phyloP scores from a whole-genome alignment of 352 stramenopile species.

The Albugo laibachii region DNA sequence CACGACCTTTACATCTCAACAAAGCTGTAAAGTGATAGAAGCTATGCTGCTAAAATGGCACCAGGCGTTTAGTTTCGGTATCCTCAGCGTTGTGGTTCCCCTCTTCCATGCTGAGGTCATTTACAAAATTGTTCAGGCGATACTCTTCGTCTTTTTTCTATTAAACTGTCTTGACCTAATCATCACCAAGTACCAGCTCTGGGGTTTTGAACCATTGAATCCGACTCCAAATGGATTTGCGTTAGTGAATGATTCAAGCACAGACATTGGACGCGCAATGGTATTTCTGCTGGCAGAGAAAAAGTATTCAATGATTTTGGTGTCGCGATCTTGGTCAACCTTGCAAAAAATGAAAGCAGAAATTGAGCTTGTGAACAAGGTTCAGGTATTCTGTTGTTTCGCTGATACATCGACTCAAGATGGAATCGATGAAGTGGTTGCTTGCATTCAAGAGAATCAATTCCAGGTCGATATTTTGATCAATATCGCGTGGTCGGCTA shows the following conservation, averaged over 20 bases:
- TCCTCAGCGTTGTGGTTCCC: too few species aligned
- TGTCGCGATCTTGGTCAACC: conserved; percentile 26
- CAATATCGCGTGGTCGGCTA: conserved; percentile 44
- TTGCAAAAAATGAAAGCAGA: conserved; percentile 47
- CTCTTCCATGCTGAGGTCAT: too few species aligned
- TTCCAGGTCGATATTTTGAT: conserved; percentile 70
- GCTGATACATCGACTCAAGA: conserved; percentile 30
- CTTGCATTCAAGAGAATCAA: conserved; percentile 28
- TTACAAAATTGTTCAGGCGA: too few species aligned
- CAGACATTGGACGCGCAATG: conserved; percentile 54
- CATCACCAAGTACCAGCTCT: conserved; percentile 42
- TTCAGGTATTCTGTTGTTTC: conserved; percentile 30
- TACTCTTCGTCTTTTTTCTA: conserved; percentile 33
- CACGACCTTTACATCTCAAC: too few species aligned
- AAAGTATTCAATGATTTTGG: conserved; percentile 61
- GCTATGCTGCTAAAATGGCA: too few species aligned
- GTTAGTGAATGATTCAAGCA: conserved; percentile 51
- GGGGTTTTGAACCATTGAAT: conserved; percentile 27
- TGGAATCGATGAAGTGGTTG: conserved; percentile 31
- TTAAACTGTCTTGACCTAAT: conserved; percentile 29
- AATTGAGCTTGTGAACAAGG: conserved; percentile 52
- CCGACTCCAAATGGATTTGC: conserved; percentile 35
- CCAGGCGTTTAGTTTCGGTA: too few species aligned
- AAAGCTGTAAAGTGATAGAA: too few species aligned
- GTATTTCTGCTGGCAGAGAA: conserved; percentile 59